These are phyloP conservation scores for Zanthoxylum bungeanum DNA, from an alignment of 345 rosid genomes.

Conservation along the genomic window DNA sequence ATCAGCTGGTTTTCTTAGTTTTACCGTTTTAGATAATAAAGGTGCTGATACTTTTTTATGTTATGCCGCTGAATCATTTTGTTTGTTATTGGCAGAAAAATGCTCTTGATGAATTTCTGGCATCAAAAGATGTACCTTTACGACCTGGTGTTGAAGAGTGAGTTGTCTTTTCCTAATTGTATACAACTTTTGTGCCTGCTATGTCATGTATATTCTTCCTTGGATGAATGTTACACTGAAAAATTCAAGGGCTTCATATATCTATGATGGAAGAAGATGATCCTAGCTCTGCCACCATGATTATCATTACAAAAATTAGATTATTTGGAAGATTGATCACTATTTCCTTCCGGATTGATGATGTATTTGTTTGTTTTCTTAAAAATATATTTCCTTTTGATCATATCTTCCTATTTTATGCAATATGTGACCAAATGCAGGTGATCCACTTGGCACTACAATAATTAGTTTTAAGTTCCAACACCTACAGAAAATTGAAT, in stretches of 20 bases:
- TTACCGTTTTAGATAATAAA: background rate
- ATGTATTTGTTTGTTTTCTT: background rate
- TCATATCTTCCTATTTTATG: background rate
- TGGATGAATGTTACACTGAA: background rate
- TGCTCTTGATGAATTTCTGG: constrained; percentile 67
- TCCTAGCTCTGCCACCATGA: background rate
- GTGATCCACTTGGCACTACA: background rate
- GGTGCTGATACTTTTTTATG: background rate
- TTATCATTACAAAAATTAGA: background rate
- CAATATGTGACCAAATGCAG: background rate
- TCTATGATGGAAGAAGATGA: background rate
- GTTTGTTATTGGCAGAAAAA: constrained; percentile 57
- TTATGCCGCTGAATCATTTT: constrained; percentile 17
- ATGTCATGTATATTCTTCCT: background rate
- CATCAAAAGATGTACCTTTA: constrained; percentile 59
- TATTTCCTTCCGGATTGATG: background rate
- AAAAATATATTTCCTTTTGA: background rate
- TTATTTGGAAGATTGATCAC: background rate
- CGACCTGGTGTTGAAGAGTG: constrained; percentile 88
- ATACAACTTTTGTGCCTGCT: background rate
- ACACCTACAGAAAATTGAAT: background rate
- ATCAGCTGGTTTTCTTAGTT: background rate
- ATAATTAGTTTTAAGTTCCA: background rate
- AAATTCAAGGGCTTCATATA: background rate
- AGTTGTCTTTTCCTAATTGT: constrained; percentile 29